These are phyloP conservation scores for Leccinum subrobustum DNA, from an alignment of 1,284 basidiomycete genomes.

Conservation along the genomic window DNA sequence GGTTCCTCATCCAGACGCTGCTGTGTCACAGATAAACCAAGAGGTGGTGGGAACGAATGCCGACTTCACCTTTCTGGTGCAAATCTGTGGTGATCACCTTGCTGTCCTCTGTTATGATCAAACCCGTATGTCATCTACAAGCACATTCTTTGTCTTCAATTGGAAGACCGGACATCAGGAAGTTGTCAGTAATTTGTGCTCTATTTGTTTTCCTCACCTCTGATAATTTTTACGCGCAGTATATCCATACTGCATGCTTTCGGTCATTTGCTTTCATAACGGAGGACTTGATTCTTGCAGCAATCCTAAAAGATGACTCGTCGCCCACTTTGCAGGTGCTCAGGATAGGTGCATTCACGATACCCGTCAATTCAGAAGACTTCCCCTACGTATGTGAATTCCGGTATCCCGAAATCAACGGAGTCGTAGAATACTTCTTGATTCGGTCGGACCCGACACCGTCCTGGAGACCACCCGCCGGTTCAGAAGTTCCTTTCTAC, in stretches of 20 bases:
- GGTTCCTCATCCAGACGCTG: conserved; percentile 21
- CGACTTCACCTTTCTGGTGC: conserved; percentile 23
- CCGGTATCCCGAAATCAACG: conserved; percentile 37
- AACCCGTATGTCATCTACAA: conserved; percentile 8
- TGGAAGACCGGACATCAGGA: conserved; percentile 49
- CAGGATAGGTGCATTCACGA: conserved; percentile 23
- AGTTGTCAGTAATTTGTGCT: conserved; percentile 35
- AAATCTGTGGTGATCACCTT: conserved; percentile 31
- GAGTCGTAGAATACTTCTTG: conserved; percentile 25
- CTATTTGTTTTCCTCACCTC: background rate
- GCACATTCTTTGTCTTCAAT: conserved; percentile 50
- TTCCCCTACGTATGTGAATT: conserved; percentile 38
- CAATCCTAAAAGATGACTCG: conserved; percentile 34
- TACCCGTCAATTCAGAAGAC: conserved; percentile 16
- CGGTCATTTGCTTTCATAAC: conserved; percentile 25
- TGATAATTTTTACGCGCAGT: conserved; percentile 10
- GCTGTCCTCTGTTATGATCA: conserved; percentile 21
- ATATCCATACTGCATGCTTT: conserved; percentile 16
- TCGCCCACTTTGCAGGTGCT: conserved; percentile 30
- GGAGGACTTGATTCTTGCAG: conserved; percentile 41
- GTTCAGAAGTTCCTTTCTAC: conserved; percentile 20
- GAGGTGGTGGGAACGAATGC: background rate
- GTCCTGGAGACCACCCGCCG: conserved; percentile 37
- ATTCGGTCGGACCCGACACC: conserved; percentile 59
- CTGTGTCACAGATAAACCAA: conserved; percentile 15